Evolutionary conservation across 1,139 yeast species (phyloP).

Genomic region (Geotrichum cucujoidarum): DNA sequence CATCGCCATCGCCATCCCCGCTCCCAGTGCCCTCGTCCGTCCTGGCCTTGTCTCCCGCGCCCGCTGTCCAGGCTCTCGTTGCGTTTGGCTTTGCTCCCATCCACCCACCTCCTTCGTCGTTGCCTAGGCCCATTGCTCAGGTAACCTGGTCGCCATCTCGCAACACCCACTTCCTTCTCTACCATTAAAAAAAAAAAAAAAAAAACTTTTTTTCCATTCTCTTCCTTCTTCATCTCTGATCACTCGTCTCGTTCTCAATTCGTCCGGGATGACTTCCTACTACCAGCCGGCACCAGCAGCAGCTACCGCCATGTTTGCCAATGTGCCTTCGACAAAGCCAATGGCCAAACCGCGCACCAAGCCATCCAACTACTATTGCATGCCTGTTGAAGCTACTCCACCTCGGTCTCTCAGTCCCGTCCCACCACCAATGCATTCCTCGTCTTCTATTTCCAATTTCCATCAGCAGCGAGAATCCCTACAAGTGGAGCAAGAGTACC

Average conservation of each 20-base stretch:
- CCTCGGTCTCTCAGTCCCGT: background rate
- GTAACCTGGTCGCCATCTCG: conserved; percentile 3
- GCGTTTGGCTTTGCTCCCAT: no score
- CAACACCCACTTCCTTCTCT: background rate
- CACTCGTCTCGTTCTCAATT: background rate
- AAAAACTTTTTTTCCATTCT: background rate
- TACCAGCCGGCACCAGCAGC: background rate
- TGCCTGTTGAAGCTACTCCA: conserved; percentile 8
- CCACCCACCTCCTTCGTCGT: background rate
- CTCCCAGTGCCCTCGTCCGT: background rate
- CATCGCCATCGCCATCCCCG: background rate
- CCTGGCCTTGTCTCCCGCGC: background rate
- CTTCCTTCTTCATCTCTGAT: background rate
- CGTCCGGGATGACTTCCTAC: background rate
- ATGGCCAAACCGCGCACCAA: background rate
- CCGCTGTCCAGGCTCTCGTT: background rate
- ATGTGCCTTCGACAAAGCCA: background rate
- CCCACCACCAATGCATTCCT: background rate
- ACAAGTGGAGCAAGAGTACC: conserved; percentile 14
- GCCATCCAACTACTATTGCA: conserved; percentile 2
- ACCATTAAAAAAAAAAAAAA: no score
- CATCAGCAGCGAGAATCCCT: conserved; percentile 13
- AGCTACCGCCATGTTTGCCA: background rate
- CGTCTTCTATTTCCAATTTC: background rate
- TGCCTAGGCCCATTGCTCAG: conserved; percentile 12